Percentiles rank a stretch among this genome's conserved stretches.
Evolutionary conservation across 202 grass and related monocot genomes (phyloP).

Genomic region (Panicum hallii): DNA sequence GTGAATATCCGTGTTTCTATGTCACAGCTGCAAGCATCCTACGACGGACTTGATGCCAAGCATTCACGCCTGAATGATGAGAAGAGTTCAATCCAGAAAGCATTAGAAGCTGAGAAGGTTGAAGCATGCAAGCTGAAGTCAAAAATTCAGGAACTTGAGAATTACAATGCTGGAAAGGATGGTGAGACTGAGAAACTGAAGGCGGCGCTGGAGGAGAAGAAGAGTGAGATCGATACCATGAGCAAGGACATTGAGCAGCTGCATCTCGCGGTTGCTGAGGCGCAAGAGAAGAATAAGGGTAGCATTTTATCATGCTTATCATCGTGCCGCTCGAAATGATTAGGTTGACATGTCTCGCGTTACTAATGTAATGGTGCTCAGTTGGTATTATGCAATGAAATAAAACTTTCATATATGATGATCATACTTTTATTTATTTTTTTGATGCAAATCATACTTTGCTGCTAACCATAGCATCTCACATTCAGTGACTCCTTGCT

Average conservation of each 20-base stretch:
- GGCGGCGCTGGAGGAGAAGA: conserved; percentile 27
- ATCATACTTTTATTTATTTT: not conserved
- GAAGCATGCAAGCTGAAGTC: conserved; percentile 17
- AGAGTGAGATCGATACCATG: conserved; percentile 41
- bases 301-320: conserved; percentile 30
- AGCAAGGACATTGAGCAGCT: conserved; percentile 47
- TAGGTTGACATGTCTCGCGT: not conserved
- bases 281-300: conserved; percentile 43
- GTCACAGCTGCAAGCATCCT: conserved; percentile 18
- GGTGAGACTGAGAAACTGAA: conserved; percentile 44
- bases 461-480: too few species aligned
- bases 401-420: not conserved
- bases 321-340: conserved; percentile 9
- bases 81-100: conserved; percentile 16
- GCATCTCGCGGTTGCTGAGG: conserved; percentile 44
- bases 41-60: not conserved
- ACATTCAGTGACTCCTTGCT: too few species aligned
- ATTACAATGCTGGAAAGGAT: conserved; percentile 34
- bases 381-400: not conserved
- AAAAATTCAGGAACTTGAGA: conserved; percentile 47
- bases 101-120: conserved; percentile 25
- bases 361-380: not conserved
- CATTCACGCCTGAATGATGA: conserved; percentile 23
- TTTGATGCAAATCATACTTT: too few species aligned
- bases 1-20: not conserved